Percentiles rank a stretch among this genome's conserved stretches.
These are phyloP conservation scores for Lichtheimia hyalospora DNA, from an alignment of 371 early-diverging fungal species.

Conservation along the genomic window DNA sequence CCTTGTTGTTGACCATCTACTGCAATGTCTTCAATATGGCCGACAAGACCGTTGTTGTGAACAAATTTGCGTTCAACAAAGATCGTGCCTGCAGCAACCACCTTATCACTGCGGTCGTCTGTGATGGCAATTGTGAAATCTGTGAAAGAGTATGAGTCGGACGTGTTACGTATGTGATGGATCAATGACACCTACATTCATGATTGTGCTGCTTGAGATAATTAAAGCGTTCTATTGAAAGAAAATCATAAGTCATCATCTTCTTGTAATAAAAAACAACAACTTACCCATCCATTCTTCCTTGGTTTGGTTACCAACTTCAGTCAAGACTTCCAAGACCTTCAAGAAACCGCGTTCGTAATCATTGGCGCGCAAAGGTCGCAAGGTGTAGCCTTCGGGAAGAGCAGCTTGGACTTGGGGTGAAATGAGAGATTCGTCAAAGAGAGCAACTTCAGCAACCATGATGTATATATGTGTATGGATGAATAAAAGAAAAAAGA, in stretches of 20 bases:
- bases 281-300: conserved; percentile 54
- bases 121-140: conserved; percentile 84
- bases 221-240: conserved; percentile 61
- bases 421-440: conserved; percentile 72
- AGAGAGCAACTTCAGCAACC: conserved; percentile 57
- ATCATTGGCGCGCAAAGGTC: conserved; percentile 84
- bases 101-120: conserved; percentile 59
- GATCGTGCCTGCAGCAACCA: conserved; percentile 95
- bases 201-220: conserved; percentile 73
- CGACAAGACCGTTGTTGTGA: conserved; percentile 80
- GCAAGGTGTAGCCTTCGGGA: conserved; percentile 77
- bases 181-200: conserved; percentile 58
- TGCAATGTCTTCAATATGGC: conserved; percentile 93
- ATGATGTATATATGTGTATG: conserved; percentile 7
- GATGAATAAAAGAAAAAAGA: background rate
- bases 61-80: conserved; percentile 97
- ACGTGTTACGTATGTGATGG: background rate
- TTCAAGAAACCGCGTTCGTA: conserved; percentile 79
- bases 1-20: conserved; percentile 93
- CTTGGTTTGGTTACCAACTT: conserved; percentile 72
- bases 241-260: background rate
- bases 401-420: conserved; percentile 70
- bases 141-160: conserved; percentile 6
- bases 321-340: conserved; percentile 72
- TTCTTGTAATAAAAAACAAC: too few species aligned